Evolutionary conservation across 225 moss, liverwort and hornwort genomes (phyloP).

Genomic region (Pseudoscleropodium purum): DNA sequence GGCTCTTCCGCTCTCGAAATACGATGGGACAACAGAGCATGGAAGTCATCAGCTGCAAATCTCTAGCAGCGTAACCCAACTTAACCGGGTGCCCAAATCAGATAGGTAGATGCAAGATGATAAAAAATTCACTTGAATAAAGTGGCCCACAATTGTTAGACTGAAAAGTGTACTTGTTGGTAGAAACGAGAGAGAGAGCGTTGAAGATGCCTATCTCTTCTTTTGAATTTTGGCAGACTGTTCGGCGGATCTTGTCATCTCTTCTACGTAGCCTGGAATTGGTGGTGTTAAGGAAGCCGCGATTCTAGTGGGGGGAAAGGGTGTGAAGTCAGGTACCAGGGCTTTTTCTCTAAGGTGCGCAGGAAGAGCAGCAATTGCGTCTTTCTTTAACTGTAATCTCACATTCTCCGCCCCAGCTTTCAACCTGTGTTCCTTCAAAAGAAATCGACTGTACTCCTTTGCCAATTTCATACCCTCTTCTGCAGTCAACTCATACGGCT

Average conservation of each 20-base stretch:
- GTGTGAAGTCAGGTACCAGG: conserved; percentile 77
- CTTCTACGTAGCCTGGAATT: conserved; percentile 79
- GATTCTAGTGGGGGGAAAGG: conserved; percentile 78
- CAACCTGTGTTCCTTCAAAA: conserved; percentile 60
- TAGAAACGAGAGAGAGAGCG: neutral
- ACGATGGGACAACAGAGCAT: neutral
- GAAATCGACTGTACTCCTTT: conserved; percentile 68
- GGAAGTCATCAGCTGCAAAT: neutral
- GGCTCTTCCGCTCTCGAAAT: neutral
- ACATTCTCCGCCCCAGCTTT: conserved; percentile 62
- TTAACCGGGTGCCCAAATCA: neutral
- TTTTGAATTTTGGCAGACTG: conserved; percentile 49
- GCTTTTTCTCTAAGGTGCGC: conserved; percentile 72
- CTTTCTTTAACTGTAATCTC: conserved; percentile 71
- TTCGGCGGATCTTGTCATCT: conserved; percentile 53
- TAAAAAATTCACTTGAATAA: neutral
- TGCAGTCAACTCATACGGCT: conserved; percentile 32
- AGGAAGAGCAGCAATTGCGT: conserved; percentile 84
- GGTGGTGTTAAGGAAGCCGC: conserved; percentile 89
- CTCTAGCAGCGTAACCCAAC: neutral
- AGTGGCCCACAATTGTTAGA: neutral
- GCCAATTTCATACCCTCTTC: conserved; percentile 76
- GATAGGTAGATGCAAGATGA: neutral
- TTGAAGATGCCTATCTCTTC: conserved; percentile 13
- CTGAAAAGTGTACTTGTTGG: neutral